These are phyloP conservation scores for Nicotiana otophora DNA, from an alignment of 257 asterid species.

Conservation along the genomic window DNA sequence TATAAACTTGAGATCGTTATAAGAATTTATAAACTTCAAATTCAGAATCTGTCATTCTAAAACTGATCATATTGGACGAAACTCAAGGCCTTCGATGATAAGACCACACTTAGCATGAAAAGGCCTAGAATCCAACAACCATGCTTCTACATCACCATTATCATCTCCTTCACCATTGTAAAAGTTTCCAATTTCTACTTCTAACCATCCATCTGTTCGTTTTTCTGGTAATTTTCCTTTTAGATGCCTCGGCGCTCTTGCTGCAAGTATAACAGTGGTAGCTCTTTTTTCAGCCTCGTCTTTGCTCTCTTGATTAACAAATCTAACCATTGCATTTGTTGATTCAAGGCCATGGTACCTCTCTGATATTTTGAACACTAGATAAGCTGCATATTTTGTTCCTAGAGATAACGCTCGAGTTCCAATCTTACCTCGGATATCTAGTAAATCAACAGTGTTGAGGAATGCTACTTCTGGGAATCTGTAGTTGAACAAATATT, in stretches of 20 bases:
- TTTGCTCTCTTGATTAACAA: not conserved
- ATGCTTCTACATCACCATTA: not conserved
- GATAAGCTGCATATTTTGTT: conserved; percentile 7
- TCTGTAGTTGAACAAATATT: not conserved
- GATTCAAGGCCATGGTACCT: conserved; percentile 7
- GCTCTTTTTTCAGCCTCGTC: not conserved
- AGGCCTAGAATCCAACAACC: not conserved
- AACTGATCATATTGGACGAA: not conserved
- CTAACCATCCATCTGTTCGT: not conserved
- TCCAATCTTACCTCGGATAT: conserved; percentile 2
- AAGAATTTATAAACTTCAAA: not conserved
- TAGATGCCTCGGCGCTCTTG: not conserved
- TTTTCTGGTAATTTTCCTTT: not conserved
- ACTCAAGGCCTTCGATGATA: not conserved
- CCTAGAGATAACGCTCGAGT: not conserved
- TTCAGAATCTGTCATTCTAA: not conserved
- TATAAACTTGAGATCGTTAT: not conserved
- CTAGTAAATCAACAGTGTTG: not conserved
- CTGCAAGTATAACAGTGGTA: not conserved
- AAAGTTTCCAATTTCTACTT: conserved; percentile 2
- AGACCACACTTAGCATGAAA: conserved; percentile 5
- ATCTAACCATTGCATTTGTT: not conserved
- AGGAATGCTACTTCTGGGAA: not conserved
- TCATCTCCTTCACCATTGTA: not conserved
- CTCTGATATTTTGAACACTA: conserved; percentile 4